Percentiles rank a stretch among this genome's conserved stretches.
These are phyloP conservation scores for Leucocoprinus birnbaumii DNA, from an alignment of 768 basidiomycete genomes.

Conservation along the genomic window DNA sequence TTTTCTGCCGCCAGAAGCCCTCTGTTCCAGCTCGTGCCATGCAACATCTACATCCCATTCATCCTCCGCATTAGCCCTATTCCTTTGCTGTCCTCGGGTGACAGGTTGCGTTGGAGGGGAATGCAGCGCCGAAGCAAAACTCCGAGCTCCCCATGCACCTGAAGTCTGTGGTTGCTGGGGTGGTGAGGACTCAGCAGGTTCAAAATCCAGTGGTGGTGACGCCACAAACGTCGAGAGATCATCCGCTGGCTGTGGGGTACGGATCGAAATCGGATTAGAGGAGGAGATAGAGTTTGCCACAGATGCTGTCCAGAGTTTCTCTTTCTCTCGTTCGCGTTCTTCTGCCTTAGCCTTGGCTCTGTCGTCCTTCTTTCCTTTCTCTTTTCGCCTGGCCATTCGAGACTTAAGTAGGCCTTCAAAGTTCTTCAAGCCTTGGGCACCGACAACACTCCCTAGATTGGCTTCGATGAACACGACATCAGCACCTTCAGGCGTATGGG, in stretches of 20 bases:
- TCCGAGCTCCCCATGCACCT: conserved; percentile 78
- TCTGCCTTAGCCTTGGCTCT: conserved; percentile 77
- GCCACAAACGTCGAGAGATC: conserved; percentile 20
- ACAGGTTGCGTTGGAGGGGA: conserved; percentile 34
- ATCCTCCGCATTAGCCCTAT: conserved; percentile 41
- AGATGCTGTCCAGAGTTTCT: conserved; percentile 24
- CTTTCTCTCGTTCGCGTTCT: conserved; percentile 66
- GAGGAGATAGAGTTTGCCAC: conserved; percentile 13
- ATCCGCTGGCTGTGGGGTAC: conserved; percentile 20
- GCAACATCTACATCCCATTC: conserved; percentile 79
- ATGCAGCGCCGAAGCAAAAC: conserved; percentile 79
- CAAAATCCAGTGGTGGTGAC: neutral
- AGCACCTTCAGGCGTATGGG: conserved; percentile 86
- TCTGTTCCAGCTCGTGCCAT: conserved; percentile 78
- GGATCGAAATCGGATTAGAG: conserved; percentile 18
- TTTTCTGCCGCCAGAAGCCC: conserved; percentile 50
- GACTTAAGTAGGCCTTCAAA: conserved; percentile 83
- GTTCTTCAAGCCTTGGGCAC: conserved; percentile 67
- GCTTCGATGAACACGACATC: conserved; percentile 95
- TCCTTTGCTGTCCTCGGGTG: conserved; percentile 25
- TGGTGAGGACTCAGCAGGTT: conserved; percentile 6
- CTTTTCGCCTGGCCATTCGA: conserved; percentile 70
- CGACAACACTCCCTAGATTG: conserved; percentile 76
- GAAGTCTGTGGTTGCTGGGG: conserved; percentile 20
- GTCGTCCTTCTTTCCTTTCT: conserved; percentile 86